These are phyloP conservation scores for Crithidia brevicula DNA, from an alignment of 208 protist species.

Conservation along the genomic window DNA sequence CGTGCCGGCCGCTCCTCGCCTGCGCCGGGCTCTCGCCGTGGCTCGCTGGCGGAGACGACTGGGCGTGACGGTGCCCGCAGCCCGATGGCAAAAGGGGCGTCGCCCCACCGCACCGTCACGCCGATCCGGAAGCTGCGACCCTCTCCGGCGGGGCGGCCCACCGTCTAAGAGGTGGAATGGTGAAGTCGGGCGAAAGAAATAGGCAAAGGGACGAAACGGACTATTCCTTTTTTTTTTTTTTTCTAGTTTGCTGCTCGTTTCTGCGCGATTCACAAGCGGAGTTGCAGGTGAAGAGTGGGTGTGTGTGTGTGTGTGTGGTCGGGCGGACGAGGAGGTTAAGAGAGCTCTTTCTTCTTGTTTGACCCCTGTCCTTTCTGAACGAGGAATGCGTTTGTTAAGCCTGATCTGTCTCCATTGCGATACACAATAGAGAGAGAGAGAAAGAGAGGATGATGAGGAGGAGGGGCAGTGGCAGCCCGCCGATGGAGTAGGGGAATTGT, in stretches of 20 bases:
- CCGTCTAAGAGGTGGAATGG: background rate
- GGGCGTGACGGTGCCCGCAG: constrained; percentile 1
- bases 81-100: background rate
- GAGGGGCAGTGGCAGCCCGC: no score
- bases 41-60: background rate
- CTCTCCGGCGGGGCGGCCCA: background rate
- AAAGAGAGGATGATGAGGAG: background rate
- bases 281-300: no score
- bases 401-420: no score
- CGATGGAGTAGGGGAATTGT: no score
- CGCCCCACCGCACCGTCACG: constrained; percentile 9
- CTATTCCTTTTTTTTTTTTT: no score
- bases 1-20: background rate
- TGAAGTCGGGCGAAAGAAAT: background rate
- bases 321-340: no score
- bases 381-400: no score
- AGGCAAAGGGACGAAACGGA: background rate
- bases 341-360: no score
- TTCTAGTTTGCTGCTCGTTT: background rate
- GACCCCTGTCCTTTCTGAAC: no score
- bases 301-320: no score
- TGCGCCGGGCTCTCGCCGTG: background rate
- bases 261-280: no score
- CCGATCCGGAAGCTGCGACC: constrained; percentile 12
- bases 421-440: no score